Base-by-base conservation (phyloP, 2,329 filamentous ascomycete genomes). In the Trichoderma sp. region DNA sequence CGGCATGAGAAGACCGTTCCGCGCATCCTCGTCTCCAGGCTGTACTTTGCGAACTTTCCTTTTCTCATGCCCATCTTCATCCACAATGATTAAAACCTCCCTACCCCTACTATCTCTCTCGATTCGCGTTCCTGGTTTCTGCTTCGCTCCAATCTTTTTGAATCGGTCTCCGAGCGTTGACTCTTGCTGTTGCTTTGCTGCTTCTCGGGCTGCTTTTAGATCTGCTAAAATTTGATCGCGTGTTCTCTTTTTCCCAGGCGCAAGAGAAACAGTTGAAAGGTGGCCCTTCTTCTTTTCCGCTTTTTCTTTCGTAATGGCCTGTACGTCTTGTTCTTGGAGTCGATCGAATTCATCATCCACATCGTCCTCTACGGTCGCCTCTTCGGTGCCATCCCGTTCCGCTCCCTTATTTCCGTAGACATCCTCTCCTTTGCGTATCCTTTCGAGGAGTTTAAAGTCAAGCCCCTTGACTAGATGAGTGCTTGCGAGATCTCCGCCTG, bases 381-480 rank as follows among this genome's bases (percentile, higher is more conserved):
- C 74, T 34, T 74, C 58, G 6, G 71, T 70, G 2, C 74, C 76
- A 1, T 76, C 74, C 8, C 79, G 74, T 10, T 78, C 73, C 9
- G 35, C 19, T 25, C 15, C 35, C n/a, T 54, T 54, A 8, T 80
- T 78, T n/a, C 74, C 77, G 71, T 83, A 85, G 1, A 92, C 84
- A 77, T 94, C 81, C 76, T 93, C 91, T 48, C 91, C 92, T 66
- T 84, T 85, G 69, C 86, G 85, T 69, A 91, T 84, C 71, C 89
- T 84, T 77, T 91, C 87, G 32, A 94, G 81, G 13, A 98, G 82
- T 77, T 91, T 91, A 76, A 93, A 91, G 79, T 99, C 95, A 59
- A 99, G 80, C 0, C 95, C 95, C 76, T 97, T 98, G 57, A 98
- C 90, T 71, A 97, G 80, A 83, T 97, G 93, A 15, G 93, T 97